A percentile compares a stretch with the other conserved stretches of the same genome.
phyloP scores from a whole-genome alignment of 2,329 filamentous ascomycete species.

The Fusarium redolens region DNA sequence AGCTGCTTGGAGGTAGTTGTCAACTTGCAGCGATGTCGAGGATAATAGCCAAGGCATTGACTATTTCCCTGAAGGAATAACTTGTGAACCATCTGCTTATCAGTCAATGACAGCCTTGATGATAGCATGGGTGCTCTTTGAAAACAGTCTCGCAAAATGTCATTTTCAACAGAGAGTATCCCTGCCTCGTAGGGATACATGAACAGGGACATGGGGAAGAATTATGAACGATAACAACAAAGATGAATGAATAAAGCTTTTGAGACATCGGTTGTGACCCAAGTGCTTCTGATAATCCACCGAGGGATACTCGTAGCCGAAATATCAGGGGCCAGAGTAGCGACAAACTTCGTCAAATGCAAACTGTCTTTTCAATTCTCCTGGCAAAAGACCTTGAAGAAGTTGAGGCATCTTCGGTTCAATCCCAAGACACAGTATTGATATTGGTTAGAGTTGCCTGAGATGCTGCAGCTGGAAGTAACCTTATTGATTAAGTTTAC shows the following conservation, averaged over 20 bases:
- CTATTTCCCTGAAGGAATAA: background rate
- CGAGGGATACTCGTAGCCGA: too few relatives aligned
- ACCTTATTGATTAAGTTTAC: too few relatives aligned
- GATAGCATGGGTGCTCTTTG: background rate
- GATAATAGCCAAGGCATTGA: background rate
- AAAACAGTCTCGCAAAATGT: background rate
- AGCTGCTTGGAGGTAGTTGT: background rate
- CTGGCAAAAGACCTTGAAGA: too few relatives aligned
- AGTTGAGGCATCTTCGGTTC: too few relatives aligned
- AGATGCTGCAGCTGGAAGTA: too few relatives aligned
- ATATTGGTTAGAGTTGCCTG: too few relatives aligned
- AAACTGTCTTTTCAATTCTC: too few relatives aligned
- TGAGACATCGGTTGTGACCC: too few relatives aligned
- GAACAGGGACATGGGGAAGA: background rate
- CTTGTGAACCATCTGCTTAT: background rate
- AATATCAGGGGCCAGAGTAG: too few relatives aligned
- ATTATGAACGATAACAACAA: background rate
- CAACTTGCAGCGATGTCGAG: background rate
- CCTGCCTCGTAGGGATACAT: background rate
- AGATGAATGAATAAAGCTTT: background rate
- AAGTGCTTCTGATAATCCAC: too few relatives aligned
- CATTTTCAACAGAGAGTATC: background rate
- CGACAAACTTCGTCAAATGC: too few relatives aligned
- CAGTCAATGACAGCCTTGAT: background rate
- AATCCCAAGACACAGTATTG: too few relatives aligned